Percentiles rank a stretch among this genome's conserved stretches.
Evolutionary conservation across 352 stramenopile species (phyloP).

Genomic region (Pythium coloratum): DNA sequence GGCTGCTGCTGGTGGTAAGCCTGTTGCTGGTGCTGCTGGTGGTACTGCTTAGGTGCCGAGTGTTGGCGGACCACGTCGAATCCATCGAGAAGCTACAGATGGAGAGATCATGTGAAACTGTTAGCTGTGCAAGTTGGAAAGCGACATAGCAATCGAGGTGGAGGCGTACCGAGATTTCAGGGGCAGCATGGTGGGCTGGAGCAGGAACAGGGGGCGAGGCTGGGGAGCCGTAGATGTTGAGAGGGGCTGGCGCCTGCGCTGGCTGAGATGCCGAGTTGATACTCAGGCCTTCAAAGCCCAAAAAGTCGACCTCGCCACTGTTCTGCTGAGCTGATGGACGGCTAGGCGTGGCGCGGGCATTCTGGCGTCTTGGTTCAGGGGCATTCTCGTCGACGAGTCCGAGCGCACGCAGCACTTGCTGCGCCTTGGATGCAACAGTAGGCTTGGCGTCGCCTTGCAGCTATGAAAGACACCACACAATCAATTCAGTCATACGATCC

Average conservation of each 20-base stretch:
- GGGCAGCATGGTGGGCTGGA: constrained; percentile 19
- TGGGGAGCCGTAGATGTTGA: constrained; percentile 27
- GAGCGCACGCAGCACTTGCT: constrained; percentile 67
- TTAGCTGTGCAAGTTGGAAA: not conserved
- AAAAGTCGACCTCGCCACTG: constrained; percentile 65
- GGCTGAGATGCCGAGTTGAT: constrained; percentile 33
- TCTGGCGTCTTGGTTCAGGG: constrained; percentile 24
- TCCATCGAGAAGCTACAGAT: constrained; percentile 24
- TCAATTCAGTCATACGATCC: not conserved
- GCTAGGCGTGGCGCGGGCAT: constrained; percentile 8
- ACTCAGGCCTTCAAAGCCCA: constrained; percentile 65
- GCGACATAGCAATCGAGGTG: not conserved
- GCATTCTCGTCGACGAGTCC: constrained; percentile 58
- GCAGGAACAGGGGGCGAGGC: constrained; percentile 8
- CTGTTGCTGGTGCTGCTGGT: constrained; percentile 20
- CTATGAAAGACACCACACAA: constrained; percentile 22
- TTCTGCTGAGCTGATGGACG: constrained; percentile 21
- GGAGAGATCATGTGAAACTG: not conserved
- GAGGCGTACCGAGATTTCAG: constrained; percentile 62
- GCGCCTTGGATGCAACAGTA: constrained; percentile 72
- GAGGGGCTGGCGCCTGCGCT: constrained; percentile 10
- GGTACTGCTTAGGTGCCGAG: constrained; percentile 2
- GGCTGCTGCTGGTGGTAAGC: constrained; percentile 11
- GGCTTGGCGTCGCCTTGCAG: constrained; percentile 75
- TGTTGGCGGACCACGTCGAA: constrained; percentile 17